Evolutionary conservation across 2,329 filamentous ascomycete species (phyloP).

Genomic region (Alternaria panax): DNA sequence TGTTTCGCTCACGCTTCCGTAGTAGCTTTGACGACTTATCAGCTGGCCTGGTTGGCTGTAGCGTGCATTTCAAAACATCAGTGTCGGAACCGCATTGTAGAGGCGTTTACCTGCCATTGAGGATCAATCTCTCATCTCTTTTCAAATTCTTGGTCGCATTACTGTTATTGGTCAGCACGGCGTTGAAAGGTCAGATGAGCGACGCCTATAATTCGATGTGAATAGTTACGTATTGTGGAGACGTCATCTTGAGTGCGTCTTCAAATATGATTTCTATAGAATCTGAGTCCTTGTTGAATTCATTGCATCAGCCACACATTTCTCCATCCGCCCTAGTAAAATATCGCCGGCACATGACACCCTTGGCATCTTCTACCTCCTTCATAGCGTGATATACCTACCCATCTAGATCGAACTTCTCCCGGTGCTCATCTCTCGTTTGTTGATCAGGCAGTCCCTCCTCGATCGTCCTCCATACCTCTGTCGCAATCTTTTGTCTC

Average conservation of each 20-base stretch:
- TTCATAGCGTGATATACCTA: conserved; percentile 14
- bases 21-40: neutral
- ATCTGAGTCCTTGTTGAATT: neutral
- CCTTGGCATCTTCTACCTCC: neutral
- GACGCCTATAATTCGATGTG: neutral
- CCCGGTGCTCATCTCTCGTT: conserved; percentile 60
- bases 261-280: neutral
- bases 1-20: conserved; percentile 16
- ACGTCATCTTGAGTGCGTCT: neutral
- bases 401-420: conserved; percentile 49
- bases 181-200: neutral
- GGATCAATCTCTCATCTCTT: neutral
- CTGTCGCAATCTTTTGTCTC: conserved; percentile 58
- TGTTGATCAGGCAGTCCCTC: conserved; percentile 58
- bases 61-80: neutral
- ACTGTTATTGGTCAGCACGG: neutral
- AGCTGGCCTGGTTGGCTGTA: neutral
- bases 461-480: conserved; percentile 60
- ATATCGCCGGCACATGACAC: neutral
- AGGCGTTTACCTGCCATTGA: neutral
- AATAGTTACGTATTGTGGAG: neutral
- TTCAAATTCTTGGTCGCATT: neutral
- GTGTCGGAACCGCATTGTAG: neutral
- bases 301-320: neutral
- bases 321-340: neutral